Evolutionary conservation across 108 stramenopile species (phyloP), one percentile per base, ranked within the genome.

Genomic region (Fistulifera pelliculosa): DNA sequence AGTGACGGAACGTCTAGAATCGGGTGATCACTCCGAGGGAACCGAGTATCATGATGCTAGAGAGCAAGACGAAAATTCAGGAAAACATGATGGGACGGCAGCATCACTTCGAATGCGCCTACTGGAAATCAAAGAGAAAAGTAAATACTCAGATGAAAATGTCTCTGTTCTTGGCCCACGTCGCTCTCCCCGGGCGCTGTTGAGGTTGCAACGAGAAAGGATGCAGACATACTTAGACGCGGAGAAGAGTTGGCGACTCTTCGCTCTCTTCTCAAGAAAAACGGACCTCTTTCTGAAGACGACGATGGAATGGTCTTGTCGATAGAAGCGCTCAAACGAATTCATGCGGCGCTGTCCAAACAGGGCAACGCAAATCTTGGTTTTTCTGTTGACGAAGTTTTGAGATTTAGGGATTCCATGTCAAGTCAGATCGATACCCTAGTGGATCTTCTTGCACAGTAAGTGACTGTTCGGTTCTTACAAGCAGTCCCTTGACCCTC

Each of bases 61-160:
- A 18, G 27, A 11, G 27, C 24, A 49, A 27, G 23, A n/a, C 56
- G 62, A 21, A 56, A 27, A 18, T 25, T 23, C 52, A 53, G 27
- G 31, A 3, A 35, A 35, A 35, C 8, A 6, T 6, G 31, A 35
- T 24, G 76, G 80, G 16, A 73, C 80, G 6, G 80, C 80, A 25
- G 80, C 80, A 5, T 74, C 80, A 28, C 56, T 81, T 16, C 57
- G 75, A 15, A 73, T 72, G 14, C 69, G 80, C 5, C 51, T 81
- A 24, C 19, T 73, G 38, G 71, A 75, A 45, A 77, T 81, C 23
- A 64, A 73, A 8, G 75, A 77, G 28, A 71, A 61, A 40, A 59
- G 64, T 31, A 64, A 31, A 22, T 47, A 6, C 6, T 19, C 38
- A 23, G 53, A 55, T 25, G 35, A 19, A 13, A 52, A 63, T 12